Conservation (phyloP, 2,329 filamentous ascomycete species). For the Ophiostoma montium region DNA sequence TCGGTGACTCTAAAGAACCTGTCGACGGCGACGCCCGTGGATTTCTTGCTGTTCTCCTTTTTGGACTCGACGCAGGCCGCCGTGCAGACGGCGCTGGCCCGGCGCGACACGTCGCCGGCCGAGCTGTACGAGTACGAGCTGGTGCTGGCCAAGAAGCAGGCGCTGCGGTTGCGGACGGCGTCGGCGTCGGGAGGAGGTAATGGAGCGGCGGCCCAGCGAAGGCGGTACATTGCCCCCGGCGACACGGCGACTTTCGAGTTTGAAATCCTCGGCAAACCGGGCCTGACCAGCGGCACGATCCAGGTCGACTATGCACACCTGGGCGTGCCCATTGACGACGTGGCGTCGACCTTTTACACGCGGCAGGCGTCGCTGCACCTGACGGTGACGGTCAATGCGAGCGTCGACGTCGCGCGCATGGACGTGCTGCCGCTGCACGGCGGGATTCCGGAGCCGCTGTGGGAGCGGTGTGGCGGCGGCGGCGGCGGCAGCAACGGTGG, state of each 20-base stretch:
- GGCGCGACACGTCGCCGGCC: conserved; percentile 60
- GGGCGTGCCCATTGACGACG: conserved; percentile 52
- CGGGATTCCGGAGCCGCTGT: conserved; percentile 47
- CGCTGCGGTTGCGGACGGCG: conserved; percentile 35
- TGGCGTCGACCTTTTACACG: conserved; percentile 66
- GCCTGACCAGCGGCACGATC: conserved; percentile 63
- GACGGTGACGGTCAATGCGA: conserved; percentile 82
- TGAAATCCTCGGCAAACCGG: conserved; percentile 75
- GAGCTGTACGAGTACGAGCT: conserved; percentile 81
- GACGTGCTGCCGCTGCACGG: conserved; percentile 64
- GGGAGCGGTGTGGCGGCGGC: conserved; percentile 30
- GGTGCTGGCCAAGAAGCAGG: conserved; percentile 60
- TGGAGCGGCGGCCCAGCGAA: background rate
- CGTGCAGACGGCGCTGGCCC: conserved; percentile 59
- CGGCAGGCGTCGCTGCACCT: conserved; percentile 69
- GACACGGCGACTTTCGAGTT: conserved; percentile 61
- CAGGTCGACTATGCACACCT: conserved; percentile 79
- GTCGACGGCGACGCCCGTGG: conserved; percentile 55
- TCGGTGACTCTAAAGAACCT: conserved; percentile 68
- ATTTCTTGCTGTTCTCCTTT: conserved; percentile 78
- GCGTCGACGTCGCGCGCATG: conserved; percentile 66
- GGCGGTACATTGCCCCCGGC: conserved; percentile 50
- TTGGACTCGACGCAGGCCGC: conserved; percentile 74
- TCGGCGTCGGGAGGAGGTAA: no score
- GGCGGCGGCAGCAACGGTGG: conserved; percentile 18